These are phyloP conservation scores for Cynara cardunculus DNA, from an alignment of 129 eudicot species.

Conservation along the genomic window DNA sequence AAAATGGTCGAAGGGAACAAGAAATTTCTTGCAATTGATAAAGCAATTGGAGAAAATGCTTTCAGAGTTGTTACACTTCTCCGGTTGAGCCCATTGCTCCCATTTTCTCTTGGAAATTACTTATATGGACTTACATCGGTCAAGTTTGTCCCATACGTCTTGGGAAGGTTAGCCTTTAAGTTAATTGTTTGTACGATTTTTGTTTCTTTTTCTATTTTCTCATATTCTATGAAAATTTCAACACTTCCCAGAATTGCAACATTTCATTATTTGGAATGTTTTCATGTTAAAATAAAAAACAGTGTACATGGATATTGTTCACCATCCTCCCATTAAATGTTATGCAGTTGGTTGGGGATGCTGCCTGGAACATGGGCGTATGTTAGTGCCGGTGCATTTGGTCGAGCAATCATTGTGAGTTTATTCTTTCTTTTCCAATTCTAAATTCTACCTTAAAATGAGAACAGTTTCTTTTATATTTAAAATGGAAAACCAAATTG, in stretches of 20 bases:
- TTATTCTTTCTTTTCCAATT: not conserved
- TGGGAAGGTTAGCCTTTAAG: constrained; percentile 80
- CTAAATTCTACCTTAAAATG: not conserved
- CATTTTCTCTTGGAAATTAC: constrained; percentile 97
- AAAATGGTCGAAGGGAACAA: constrained; percentile 95
- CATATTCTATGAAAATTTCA: not conserved
- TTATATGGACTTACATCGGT: constrained; percentile 95
- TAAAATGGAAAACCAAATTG: not conserved
- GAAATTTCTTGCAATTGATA: constrained; percentile 98
- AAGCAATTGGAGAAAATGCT: constrained; percentile 99
- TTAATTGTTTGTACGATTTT: not conserved
- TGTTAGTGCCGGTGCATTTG: constrained; percentile 99
- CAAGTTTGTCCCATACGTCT: constrained; percentile 83
- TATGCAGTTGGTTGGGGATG: constrained; percentile 98
- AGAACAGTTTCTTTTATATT: too few species aligned
- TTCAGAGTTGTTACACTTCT: constrained; percentile 96
- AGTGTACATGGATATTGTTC: not conserved
- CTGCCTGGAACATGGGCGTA: constrained; percentile 99
- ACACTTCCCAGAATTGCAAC: not conserved
- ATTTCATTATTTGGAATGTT: not conserved
- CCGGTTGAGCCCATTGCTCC: constrained; percentile 97
- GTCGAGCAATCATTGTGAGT: constrained; percentile 98
- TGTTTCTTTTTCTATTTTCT: not conserved
- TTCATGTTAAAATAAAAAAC: not conserved
- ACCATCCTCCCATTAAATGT: too few species aligned